phyloP scores from a whole-genome alignment of 1,139 yeast species.

The Insectozyma bohioensis region DNA sequence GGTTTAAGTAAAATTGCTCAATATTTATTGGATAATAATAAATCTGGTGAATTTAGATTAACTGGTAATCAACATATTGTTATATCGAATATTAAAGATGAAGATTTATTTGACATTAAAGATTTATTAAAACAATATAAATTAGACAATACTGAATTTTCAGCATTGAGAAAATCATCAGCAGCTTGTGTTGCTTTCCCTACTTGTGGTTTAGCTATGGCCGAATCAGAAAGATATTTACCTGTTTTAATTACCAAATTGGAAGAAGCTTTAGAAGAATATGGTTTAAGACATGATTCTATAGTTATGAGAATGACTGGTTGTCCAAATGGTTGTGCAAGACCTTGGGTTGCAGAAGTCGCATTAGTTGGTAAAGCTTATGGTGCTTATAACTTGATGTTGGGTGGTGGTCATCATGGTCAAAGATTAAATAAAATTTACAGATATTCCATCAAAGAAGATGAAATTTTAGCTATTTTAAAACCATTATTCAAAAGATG shows the following conservation, averaged over 20 bases:
- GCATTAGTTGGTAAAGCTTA: constrained; percentile 95
- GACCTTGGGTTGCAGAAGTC: constrained; percentile 97
- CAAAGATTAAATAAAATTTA: constrained; percentile 89
- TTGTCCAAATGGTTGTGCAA: constrained; percentile 98
- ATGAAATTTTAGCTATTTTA: constrained; percentile 74
- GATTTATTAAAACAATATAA: constrained; percentile 66
- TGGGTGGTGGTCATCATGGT: constrained; percentile 97
- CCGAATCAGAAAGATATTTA: constrained; percentile 93
- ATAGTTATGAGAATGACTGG: constrained; percentile 99
- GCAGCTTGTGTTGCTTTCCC: constrained; percentile 99
- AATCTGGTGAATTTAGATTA: constrained; percentile 82
- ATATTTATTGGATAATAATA: constrained; percentile 45
- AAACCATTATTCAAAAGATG: constrained; percentile 90
- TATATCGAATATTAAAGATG: constrained; percentile 70
- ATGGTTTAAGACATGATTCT: constrained; percentile 91
- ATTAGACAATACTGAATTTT: constrained; percentile 80
- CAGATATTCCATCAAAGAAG: constrained; percentile 87
- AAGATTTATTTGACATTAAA: constrained; percentile 63
- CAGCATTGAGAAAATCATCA: constrained; percentile 84
- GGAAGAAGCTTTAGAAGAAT: constrained; percentile 83
- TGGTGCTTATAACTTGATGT: constrained; percentile 89
- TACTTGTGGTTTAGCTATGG: constrained; percentile 98
- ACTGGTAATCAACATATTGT: constrained; percentile 96
- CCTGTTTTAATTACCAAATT: constrained; percentile 80
- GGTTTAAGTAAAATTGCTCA: constrained; percentile 82